Conservation (phyloP, 129 eudicot species). For the Smallanthus sonchifolius region DNA sequence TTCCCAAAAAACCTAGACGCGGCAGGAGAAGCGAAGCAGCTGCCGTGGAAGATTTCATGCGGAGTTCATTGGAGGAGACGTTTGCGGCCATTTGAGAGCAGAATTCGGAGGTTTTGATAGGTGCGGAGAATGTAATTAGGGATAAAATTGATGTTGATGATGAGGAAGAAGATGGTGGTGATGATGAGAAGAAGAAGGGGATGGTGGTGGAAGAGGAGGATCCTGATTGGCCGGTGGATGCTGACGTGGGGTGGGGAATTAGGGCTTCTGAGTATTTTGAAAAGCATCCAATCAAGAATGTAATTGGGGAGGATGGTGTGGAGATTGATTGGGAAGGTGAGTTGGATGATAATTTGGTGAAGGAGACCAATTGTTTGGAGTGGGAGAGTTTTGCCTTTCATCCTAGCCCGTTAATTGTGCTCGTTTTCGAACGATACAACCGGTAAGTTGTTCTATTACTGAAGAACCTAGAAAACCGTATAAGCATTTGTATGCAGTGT, state of each 20-base stretch:
- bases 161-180: constrained; percentile 13
- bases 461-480: background rate
- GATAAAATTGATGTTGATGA: constrained; percentile 25
- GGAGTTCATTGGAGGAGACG: constrained; percentile 61
- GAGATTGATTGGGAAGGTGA: constrained; percentile 99
- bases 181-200: constrained; percentile 22
- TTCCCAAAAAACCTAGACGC: constrained; percentile 72
- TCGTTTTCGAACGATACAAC: constrained; percentile 89
- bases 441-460: constrained; percentile 28
- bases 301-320: constrained; percentile 77
- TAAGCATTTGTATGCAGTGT: background rate
- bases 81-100: constrained; percentile 71
- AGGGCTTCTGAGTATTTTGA: constrained; percentile 95
- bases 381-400: constrained; percentile 97
- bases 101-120: constrained; percentile 50
- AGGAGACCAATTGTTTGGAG: constrained; percentile 87
- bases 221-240: constrained; percentile 90
- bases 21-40: constrained; percentile 84
- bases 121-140: constrained; percentile 47
- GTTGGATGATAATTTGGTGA: constrained; percentile 74
- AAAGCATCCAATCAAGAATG: constrained; percentile 74
- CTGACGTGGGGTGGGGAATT: constrained; percentile 93
- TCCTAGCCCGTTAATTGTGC: constrained; percentile 88
- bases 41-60: constrained; percentile 82
- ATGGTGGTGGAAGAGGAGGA: constrained; percentile 87